Evolutionary conservation across 352 stramenopile genomes (phyloP), one percentile per base, ranked within the genome.

Genomic region (Pythium phragmitis): DNA sequence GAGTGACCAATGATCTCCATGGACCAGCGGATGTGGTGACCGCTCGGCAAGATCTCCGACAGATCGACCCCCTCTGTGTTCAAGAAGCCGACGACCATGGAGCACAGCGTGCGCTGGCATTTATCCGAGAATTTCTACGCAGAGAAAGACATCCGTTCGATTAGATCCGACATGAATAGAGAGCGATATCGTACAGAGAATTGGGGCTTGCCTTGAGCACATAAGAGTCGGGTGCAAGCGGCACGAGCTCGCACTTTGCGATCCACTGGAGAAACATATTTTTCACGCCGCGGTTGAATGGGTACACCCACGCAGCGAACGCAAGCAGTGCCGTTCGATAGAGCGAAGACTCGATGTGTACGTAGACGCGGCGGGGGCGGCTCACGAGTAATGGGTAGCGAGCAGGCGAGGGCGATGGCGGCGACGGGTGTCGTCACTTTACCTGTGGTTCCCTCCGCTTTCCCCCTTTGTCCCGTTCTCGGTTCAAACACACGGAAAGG

Each of bases 191-290:
- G 45, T 5, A 30, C 3, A 41, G 5, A 51, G n/a, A 17, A 2
- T 36, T 7, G 61, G 23, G 3, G 9, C 42, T 36, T 60, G n/a
- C 54, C 70, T 94, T 93, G 59, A 96, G 80, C 46, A 96, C 85
- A 41, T 96, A 76, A 43, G 85, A 80, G 64, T 96, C 87, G 16
- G 74, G 23, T 28, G 80, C 72, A 14, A 76, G 60, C 41, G 86
- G 77, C 66, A 94, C 79, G 42, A 96, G 79, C 72, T 96, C 87
- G 69, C 85, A 94, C 73, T 96, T 96, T 73, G 78, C 76, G 69
- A 96, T 83, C 87, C 87, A 96, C 56, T 79, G 80, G 42, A 96
- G 79, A 63, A 96, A 96, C 87, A 96, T 96, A 30, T 5, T 30
- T 30, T 36, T 13, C 26, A 36, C 19, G 26, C 23, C 16, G 33